These are phyloP conservation scores for Willaertia magna DNA, from an alignment of 208 protist species.

Conservation along the genomic window DNA sequence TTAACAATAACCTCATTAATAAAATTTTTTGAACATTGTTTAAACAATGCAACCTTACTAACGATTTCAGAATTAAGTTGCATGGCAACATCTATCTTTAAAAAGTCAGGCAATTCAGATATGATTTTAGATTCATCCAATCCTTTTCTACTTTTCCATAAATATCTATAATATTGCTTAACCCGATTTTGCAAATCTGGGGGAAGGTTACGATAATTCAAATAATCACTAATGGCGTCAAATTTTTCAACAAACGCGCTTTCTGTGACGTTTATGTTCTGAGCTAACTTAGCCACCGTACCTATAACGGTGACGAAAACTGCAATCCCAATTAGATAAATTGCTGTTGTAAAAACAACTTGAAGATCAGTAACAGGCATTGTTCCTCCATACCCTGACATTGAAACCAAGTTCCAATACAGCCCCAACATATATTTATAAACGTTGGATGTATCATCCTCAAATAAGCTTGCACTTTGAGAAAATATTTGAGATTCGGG, in stretches of 20 bases:
- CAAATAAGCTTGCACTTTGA: neutral
- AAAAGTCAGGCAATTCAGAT: conserved; percentile 23
- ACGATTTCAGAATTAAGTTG: conserved; percentile 31
- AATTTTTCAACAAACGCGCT: conserved; percentile 20
- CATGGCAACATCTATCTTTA: conserved; percentile 25
- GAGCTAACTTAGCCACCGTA: neutral
- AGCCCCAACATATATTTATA: conserved; percentile 13
- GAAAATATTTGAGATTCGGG: neutral
- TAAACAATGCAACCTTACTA: conserved; percentile 15
- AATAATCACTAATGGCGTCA: conserved; percentile 31
- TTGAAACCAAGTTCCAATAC: conserved; percentile 22
- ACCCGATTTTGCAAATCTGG: conserved; percentile 26
- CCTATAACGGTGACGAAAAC: conserved; percentile 9
- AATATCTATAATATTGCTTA: conserved; percentile 24
- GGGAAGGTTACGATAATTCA: conserved; percentile 24
- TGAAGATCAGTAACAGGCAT: conserved; percentile 17
- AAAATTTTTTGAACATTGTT: conserved; percentile 2
- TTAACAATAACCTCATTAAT: conserved; percentile 21
- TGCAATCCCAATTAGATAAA: neutral
- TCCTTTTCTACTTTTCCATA: conserved; percentile 34
- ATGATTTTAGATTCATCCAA: conserved; percentile 30
- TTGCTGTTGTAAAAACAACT: neutral
- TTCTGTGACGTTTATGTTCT: neutral
- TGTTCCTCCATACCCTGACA: conserved; percentile 21
- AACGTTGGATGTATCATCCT: neutral